These are phyloP conservation scores for Paramecium bursaria DNA, from an alignment of 73 alveolate genomes.

Conservation along the genomic window DNA sequence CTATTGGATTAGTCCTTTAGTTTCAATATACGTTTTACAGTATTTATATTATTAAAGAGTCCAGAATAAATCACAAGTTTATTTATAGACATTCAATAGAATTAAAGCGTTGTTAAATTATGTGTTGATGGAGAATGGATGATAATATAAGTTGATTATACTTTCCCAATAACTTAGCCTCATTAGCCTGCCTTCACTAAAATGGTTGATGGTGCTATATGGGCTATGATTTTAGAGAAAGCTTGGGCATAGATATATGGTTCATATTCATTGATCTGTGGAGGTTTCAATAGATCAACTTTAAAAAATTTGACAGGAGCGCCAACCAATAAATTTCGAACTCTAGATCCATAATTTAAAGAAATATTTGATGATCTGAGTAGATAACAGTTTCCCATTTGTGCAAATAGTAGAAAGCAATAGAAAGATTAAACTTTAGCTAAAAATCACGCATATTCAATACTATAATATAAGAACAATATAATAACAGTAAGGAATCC, in stretches of 20 bases:
- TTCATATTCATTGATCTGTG: conserved; percentile 85
- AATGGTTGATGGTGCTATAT: conserved; percentile 86
- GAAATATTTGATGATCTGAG: neutral
- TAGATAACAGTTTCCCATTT: neutral
- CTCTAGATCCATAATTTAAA: conserved; percentile 71
- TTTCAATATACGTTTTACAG: neutral
- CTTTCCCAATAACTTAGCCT: conserved; percentile 84
- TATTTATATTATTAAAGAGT: neutral
- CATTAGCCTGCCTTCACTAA: conserved; percentile 83
- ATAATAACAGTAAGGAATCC: conserved; percentile 6
- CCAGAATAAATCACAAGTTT: conserved; percentile 10
- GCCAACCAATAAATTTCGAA: conserved; percentile 82
- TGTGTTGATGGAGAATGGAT: conserved; percentile 82
- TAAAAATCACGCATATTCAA: conserved; percentile 40
- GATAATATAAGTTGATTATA: conserved; percentile 80
- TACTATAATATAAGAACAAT: neutral
- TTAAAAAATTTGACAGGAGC: conserved; percentile 94
- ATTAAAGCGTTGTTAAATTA: conserved; percentile 69
- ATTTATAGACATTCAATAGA: conserved; percentile 58
- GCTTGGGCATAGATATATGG: conserved; percentile 95
- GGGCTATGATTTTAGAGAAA: conserved; percentile 94
- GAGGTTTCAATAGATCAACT: conserved; percentile 88
- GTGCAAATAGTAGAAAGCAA: conserved; percentile 30
- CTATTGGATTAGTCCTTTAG: conserved; percentile 49
- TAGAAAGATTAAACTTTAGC: conserved; percentile 1